Percentiles rank a stretch among this genome's conserved stretches.
These are phyloP conservation scores for Litsea cubeba DNA, from an alignment of 164 flowering plant species.

Conservation along the genomic window DNA sequence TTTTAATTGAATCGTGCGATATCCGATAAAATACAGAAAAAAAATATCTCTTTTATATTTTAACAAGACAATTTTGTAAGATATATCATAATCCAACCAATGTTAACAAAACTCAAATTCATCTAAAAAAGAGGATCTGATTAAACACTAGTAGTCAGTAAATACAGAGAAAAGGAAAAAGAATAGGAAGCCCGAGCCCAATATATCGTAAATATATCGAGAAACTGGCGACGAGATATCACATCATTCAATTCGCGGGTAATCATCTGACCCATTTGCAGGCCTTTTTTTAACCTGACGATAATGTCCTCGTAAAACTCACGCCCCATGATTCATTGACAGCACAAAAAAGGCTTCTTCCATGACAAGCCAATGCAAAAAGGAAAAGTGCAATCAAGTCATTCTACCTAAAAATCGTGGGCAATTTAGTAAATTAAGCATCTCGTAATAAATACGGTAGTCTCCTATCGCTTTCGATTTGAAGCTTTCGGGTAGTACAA, in stretches of 20 bases:
- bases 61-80: too few species aligned
- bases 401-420: neutral
- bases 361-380: neutral
- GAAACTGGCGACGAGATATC: neutral
- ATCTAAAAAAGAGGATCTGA: too few species aligned
- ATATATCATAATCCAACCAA: too few species aligned
- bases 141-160: too few species aligned
- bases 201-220: neutral
- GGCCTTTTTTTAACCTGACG: neutral
- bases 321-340: neutral
- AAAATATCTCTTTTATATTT: too few species aligned
- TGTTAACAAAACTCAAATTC: too few species aligned
- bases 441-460: too few species aligned
- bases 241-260: neutral
- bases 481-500: neutral
- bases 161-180: too few species aligned
- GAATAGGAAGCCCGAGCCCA: too few species aligned
- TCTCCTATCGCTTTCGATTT: conserved; percentile 5
- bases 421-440: neutral
- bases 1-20: too few species aligned
- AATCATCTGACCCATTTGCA: neutral
- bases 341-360: neutral
- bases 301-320: neutral
- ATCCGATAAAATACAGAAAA: too few species aligned
- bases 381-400: neutral